Conservation (phyloP, 192 early-diverging fungal species). For the Lunasporangiospora selenospora region DNA sequence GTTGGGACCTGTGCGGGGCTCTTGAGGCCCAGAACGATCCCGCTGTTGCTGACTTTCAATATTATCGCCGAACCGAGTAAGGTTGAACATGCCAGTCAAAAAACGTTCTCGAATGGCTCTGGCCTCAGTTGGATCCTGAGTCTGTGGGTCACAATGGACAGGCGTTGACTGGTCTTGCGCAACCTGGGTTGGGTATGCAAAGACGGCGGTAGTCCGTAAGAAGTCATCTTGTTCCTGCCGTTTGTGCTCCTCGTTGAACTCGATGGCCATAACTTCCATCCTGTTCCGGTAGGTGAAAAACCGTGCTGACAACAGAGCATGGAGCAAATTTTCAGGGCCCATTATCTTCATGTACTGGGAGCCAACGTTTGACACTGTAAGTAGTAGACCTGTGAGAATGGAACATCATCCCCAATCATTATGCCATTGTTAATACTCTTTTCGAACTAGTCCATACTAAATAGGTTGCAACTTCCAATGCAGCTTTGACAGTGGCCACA, state of each 20-base stretch:
- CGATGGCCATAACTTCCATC: background rate
- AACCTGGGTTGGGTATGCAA: background rate
- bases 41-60: too few species aligned
- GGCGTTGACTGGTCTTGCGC: background rate
- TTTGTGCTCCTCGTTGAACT: background rate
- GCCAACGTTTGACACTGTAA: conserved; percentile 82
- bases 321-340: conserved; percentile 78
- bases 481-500: background rate
- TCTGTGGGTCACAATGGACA: background rate
- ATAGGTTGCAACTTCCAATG: too few species aligned
- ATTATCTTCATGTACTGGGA: conserved; percentile 61
- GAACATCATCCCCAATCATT: background rate
- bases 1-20: too few species aligned
- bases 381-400: conserved; percentile 72
- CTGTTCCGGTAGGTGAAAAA: conserved; percentile 62
- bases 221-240: background rate
- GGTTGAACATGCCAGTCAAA: background rate
- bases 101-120: background rate
- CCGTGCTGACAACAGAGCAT: conserved; percentile 74
- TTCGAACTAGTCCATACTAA: too few species aligned
- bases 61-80: background rate
- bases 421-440: background rate
- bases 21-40: too few species aligned
- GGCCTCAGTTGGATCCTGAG: background rate
- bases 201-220: background rate